Conservation (phyloP, 2,329 filamentous ascomycete genomes). For the Fusarium aywerte region DNA sequence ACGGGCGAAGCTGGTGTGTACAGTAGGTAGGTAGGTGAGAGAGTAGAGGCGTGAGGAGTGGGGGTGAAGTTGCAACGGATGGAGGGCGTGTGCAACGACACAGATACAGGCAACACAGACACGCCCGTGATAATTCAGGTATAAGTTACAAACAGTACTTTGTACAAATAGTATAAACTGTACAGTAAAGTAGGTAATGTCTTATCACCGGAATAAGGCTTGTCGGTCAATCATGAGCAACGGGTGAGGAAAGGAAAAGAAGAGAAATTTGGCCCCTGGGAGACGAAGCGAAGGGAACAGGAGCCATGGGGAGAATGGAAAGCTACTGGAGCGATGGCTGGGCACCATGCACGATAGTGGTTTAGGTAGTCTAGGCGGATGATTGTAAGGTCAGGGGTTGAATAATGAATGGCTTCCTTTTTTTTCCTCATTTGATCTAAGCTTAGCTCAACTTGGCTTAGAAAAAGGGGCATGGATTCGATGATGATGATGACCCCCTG, state of each 20-base stretch:
- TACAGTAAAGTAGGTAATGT: slow-evolving; percentile 22
- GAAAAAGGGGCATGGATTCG: slow-evolving; percentile 13
- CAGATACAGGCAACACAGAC: neutral
- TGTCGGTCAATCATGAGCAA: slow-evolving; percentile 23
- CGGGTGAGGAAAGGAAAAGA: slow-evolving; percentile 22
- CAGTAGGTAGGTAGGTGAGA: no score
- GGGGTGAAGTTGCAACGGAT: slow-evolving; percentile 18
- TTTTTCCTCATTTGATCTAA: slow-evolving; percentile 15
- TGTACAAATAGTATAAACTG: slow-evolving; percentile 10
- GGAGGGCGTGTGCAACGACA: slow-evolving; percentile 25
- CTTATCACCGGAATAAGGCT: slow-evolving; percentile 35
- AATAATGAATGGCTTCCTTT: slow-evolving; percentile 8
- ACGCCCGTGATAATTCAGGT: neutral
- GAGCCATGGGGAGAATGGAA: slow-evolving; percentile 28
- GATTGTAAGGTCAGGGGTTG: slow-evolving; percentile 35
- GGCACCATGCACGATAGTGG: slow-evolving; percentile 33
- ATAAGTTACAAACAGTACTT: neutral
- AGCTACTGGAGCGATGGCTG: slow-evolving; percentile 34
- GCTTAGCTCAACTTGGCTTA: slow-evolving; percentile 4
- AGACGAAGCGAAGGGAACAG: slow-evolving; percentile 33
- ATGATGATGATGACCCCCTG: slow-evolving; percentile 19
- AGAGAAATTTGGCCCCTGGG: slow-evolving; percentile 25
- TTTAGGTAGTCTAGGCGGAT: slow-evolving; percentile 17
- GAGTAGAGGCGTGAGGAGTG: slow-evolving; percentile 29
- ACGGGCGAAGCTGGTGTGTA: slow-evolving; percentile 28